phyloP scores from a whole-genome alignment of 495 filamentous ascomycete genomes.

The Penicillium paxilli region DNA sequence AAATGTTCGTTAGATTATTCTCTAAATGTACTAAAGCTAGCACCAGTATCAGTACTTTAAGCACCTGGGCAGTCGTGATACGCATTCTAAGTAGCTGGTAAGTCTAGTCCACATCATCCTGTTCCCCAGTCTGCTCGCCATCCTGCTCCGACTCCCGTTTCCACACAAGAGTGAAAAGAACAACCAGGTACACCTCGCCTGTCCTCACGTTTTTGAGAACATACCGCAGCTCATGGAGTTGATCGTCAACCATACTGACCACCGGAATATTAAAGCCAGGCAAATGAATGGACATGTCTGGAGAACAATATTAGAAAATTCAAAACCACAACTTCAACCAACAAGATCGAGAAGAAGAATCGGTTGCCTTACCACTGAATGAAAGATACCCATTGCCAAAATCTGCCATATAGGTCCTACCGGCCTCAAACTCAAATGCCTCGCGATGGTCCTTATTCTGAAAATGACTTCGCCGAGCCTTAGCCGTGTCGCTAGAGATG shows the following conservation, averaged over 20 bases:
- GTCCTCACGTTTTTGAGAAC: conserved; percentile 76
- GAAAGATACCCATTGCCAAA: conserved; percentile 94
- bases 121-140: background rate
- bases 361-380: conserved; percentile 60
- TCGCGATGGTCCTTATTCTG: conserved; percentile 45
- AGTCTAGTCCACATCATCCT: background rate
- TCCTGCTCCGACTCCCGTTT: background rate
- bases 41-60: background rate
- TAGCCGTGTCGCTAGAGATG: conserved; percentile 52
- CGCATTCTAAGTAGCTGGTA: background rate
- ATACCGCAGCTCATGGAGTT: conserved; percentile 79
- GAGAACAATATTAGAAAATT: background rate
- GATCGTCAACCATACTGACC: conserved; percentile 78
- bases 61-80: background rate
- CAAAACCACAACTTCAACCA: background rate
- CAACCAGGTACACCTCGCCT: conserved; percentile 70
- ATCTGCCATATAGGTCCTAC: conserved; percentile 68
- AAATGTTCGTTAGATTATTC: background rate
- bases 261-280: conserved; percentile 78
- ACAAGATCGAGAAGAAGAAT: background rate
- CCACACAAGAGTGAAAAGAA: conserved; percentile 70
- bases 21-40: background rate
- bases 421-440: conserved; percentile 57
- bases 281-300: conserved; percentile 73
- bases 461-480: conserved; percentile 65